Conservation (phyloP, 1,284 basidiomycete genomes). For the Papiliotrema fonsecae region DNA sequence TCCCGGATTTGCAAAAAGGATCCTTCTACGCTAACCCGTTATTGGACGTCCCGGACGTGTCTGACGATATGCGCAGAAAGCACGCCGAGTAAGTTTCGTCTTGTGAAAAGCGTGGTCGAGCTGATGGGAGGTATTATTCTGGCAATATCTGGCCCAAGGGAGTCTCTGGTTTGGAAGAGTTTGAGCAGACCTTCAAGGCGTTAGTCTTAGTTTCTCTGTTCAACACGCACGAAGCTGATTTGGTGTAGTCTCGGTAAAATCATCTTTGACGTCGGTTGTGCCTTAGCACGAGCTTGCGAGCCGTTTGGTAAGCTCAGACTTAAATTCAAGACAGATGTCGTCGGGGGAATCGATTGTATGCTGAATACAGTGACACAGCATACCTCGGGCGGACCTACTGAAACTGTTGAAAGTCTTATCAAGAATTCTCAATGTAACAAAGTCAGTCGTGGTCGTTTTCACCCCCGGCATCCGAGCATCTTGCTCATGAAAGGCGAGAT, state of each 20-base stretch:
- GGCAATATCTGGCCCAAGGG: conserved; percentile 59
- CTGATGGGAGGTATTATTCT: conserved; percentile 33
- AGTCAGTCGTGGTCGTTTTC: neutral
- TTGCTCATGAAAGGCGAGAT: conserved; percentile 57
- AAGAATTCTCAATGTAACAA: conserved; percentile 7
- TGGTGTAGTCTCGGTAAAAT: conserved; percentile 57
- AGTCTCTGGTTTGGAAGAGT: conserved; percentile 61
- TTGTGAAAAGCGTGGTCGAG: neutral
- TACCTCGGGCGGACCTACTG: neutral
- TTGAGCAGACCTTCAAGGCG: conserved; percentile 81
- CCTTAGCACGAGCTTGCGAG: conserved; percentile 78
- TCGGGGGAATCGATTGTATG: neutral
- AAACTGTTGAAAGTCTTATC: conserved; percentile 1
- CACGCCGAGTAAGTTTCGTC: conserved; percentile 62
- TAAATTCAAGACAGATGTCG: neutral
- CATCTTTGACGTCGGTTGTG: conserved; percentile 70
- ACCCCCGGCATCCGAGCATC: neutral
- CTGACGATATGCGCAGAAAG: conserved; percentile 52
- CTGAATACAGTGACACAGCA: neutral
- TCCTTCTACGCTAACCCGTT: conserved; percentile 88
- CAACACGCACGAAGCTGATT: no score
- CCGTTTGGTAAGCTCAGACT: conserved; percentile 61
- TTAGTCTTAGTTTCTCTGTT: no score
- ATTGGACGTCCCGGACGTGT: conserved; percentile 60
- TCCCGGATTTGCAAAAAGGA: conserved; percentile 71